phyloP scores from a whole-genome alignment of 2,329 filamentous ascomycete species.

The Stachybotrys elegans region DNA sequence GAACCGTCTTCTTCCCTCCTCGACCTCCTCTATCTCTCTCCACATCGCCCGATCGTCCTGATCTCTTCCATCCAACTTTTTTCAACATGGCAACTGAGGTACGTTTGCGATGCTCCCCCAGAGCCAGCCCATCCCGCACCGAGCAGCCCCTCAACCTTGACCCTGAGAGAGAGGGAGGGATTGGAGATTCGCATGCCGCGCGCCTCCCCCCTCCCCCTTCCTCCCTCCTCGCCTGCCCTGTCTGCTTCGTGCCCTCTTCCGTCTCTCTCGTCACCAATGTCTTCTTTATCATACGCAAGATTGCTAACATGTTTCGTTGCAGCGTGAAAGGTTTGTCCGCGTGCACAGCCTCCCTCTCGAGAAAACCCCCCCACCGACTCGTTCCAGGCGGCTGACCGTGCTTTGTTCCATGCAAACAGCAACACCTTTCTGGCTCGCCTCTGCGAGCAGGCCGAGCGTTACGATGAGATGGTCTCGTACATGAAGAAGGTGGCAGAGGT shows the following conservation, averaged over 20 bases:
- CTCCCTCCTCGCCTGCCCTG: conserved; percentile 3
- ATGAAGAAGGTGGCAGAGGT: conserved; percentile 99
- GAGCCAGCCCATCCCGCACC: conserved; percentile 11
- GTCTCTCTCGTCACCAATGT: conserved; percentile 7
- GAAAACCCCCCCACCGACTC: conserved; percentile 12
- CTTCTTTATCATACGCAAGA: conserved; percentile 10
- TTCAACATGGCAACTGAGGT: conserved; percentile 29
- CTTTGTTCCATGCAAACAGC: conserved; percentile 45
- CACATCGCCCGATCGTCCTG: too few relatives aligned
- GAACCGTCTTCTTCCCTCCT: conserved; percentile 3
- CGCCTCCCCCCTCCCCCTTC: conserved; percentile 5
- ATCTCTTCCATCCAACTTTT: background rate
- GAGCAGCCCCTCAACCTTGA: conserved; percentile 21
- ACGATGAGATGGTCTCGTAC: conserved; percentile 99
- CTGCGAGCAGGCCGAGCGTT: conserved; percentile 99
- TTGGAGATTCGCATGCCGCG: background rate
- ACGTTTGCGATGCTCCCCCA: conserved; percentile 11
- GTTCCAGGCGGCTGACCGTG: conserved; percentile 19
- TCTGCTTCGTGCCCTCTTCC: conserved; percentile 6
- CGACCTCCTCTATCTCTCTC: too few relatives aligned
- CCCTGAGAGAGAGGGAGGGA: too few relatives aligned
- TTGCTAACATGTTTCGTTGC: conserved; percentile 32
- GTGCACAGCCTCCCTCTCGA: too few relatives aligned
- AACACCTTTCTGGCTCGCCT: conserved; percentile 99
- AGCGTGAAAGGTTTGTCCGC: conserved; percentile 64